Conservation (phyloP, 768 basidiomycete genomes). For the Boletus vermiculosoides region DNA sequence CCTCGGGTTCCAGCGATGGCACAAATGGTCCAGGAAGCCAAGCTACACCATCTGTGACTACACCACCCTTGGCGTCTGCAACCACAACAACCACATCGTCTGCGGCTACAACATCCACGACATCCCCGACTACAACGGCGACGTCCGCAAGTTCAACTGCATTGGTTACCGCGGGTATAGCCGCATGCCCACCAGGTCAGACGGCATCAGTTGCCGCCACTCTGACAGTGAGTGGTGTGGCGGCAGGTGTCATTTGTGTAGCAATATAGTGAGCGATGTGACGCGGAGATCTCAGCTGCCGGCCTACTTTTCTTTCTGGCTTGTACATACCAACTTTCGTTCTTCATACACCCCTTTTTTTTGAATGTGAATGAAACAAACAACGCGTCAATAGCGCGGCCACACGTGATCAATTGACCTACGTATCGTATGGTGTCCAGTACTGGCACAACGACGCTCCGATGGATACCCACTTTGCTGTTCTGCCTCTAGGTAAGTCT, state of each 20-base stretch:
- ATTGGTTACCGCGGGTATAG: background rate
- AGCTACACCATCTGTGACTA: background rate
- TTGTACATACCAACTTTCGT: slow-evolving; percentile 22
- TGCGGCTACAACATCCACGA: background rate
- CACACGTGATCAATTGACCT: slow-evolving; percentile 7
- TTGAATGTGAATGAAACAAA: slow-evolving; percentile 6
- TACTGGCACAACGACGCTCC: background rate
- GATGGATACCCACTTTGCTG: slow-evolving; percentile 33
- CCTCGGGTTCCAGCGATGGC: background rate
- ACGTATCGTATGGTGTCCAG: background rate
- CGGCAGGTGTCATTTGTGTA: slow-evolving; percentile 13
- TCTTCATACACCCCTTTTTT: background rate
- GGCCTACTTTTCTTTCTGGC: slow-evolving; percentile 1
- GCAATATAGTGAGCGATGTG: background rate
- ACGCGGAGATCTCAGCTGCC: background rate
- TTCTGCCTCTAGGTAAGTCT: slow-evolving; percentile 28
- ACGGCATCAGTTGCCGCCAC: slow-evolving; percentile 1
- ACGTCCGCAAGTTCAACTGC: background rate
- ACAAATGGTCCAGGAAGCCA: background rate
- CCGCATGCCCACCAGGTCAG: slow-evolving; percentile 18
- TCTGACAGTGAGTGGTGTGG: background rate
- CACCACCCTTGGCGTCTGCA: background rate
- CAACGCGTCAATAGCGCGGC: slow-evolving; percentile 9
- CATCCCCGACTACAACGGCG: background rate
- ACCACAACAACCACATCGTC: background rate